phyloP scores from a whole-genome alignment of 202 grass and related monocot genomes.

The Carex sylvatica region DNA sequence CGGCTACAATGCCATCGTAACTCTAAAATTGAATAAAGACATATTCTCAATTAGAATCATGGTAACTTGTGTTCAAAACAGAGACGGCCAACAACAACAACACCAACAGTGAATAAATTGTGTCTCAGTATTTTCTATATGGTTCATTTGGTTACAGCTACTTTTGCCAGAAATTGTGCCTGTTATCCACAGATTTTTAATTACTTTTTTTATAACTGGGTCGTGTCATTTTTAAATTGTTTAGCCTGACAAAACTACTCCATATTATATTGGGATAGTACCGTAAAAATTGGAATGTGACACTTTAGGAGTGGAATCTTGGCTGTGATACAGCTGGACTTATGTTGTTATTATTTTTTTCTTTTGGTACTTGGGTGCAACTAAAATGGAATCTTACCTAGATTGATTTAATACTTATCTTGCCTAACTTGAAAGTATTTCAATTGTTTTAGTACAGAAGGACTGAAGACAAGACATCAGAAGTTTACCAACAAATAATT shows the following conservation, averaged over 20 bases:
- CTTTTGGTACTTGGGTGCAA: neutral
- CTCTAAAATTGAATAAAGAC: conserved; percentile 17
- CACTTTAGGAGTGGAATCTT: neutral
- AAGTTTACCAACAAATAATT: neutral
- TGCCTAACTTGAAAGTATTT: neutral
- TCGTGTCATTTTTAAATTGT: neutral
- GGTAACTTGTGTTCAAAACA: neutral
- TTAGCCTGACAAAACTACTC: neutral
- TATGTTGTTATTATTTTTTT: neutral
- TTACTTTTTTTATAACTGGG: neutral
- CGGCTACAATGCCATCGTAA: conserved; percentile 44
- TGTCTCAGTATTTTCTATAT: neutral
- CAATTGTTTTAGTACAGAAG: neutral
- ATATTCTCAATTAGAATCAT: neutral
- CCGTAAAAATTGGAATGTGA: neutral
- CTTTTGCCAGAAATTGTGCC: neutral
- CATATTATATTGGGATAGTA: neutral
- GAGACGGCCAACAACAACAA: neutral
- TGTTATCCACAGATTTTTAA: neutral
- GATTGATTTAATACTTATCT: neutral
- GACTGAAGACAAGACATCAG: neutral
- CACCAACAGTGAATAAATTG: no score
- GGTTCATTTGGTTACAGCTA: neutral
- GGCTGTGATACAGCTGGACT: neutral
- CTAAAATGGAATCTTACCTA: neutral